These are phyloP conservation scores for Eucalyptus cloeziana DNA, from an alignment of 345 rosid species.

Conservation along the genomic window DNA sequence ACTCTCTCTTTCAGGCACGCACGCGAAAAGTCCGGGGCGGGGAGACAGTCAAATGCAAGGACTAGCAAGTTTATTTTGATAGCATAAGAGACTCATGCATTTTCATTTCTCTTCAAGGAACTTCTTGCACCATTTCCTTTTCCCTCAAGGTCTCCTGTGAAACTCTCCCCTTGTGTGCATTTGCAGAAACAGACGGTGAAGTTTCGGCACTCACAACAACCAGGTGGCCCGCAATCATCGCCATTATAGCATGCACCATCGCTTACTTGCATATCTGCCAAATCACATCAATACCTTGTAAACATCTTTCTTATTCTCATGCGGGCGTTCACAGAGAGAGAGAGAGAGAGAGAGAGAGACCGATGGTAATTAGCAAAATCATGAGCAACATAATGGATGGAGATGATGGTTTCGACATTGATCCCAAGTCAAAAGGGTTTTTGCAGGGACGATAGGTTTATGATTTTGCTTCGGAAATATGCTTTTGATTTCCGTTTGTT, in stretches of 20 bases:
- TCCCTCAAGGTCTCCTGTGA: not conserved
- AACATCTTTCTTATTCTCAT: not conserved
- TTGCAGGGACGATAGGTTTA: not conserved
- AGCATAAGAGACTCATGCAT: not conserved
- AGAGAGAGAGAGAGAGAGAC: not conserved
- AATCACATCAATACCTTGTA: not conserved
- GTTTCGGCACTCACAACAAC: not conserved
- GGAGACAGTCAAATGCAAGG: no score
- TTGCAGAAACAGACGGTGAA: not conserved
- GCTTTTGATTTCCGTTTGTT: not conserved
- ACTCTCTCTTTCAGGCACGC: no score
- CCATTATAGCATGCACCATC: not conserved
- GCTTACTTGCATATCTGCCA: not conserved
- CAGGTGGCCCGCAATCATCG: not conserved
- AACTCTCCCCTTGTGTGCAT: not conserved
- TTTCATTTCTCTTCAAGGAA: not conserved
- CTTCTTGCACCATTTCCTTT: not conserved
- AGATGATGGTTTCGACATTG: not conserved
- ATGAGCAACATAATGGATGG: not conserved
- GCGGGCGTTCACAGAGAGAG: not conserved
- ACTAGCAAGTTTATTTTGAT: not conserved
- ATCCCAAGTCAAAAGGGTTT: not conserved
- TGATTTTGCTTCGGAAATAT: not conserved
- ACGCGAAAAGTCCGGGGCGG: no score
- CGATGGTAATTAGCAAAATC: not conserved